Conservation (phyloP, 1,284 basidiomycete species). For the Ceratobasidium sp. region DNA sequence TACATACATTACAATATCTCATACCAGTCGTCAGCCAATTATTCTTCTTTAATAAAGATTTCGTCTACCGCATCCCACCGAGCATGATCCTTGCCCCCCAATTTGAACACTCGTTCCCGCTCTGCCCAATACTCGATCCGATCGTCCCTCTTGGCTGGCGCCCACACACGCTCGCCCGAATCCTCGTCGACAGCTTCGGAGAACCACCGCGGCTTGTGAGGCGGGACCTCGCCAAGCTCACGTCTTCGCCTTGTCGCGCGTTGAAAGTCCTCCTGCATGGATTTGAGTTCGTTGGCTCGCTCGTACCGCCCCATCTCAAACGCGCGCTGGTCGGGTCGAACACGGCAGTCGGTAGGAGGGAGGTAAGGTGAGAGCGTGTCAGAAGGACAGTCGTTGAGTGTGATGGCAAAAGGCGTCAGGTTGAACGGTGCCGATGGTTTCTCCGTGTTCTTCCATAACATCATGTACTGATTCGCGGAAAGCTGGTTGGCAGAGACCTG, state of each 20-base stretch:
- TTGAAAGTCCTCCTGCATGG: conserved; percentile 89
- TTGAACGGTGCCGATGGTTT: conserved; percentile 92
- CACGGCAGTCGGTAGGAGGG: conserved; percentile 92
- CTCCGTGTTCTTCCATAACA: conserved; percentile 94
- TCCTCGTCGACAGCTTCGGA: conserved; percentile 81
- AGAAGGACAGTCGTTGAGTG: conserved; percentile 84
- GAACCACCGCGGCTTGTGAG: conserved; percentile 90
- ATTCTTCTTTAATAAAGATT: conserved; percentile 77
- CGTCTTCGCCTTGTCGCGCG: conserved; percentile 80
- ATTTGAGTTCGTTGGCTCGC: conserved; percentile 89
- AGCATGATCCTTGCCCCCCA: conserved; percentile 55
- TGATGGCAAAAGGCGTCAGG: conserved; percentile 94
- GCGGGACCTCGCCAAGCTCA: conserved; percentile 79
- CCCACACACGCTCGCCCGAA: conserved; percentile 89
- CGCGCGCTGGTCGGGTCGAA: conserved; percentile 95
- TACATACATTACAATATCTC: conserved; percentile 34
- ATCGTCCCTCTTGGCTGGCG: conserved; percentile 69
- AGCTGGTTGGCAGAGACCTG: conserved; percentile 63
- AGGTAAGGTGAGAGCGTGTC: conserved; percentile 79
- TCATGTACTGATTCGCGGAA: conserved; percentile 70
- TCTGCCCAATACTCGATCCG: conserved; percentile 87
- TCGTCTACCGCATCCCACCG: conserved; percentile 79
- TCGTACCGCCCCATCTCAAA: conserved; percentile 95
- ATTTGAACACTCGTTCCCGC: conserved; percentile 75
- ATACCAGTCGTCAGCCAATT: conserved; percentile 4